A percentile compares a stretch with the other conserved stretches of the same genome.
phyloP scores from a whole-genome alignment of 345 rosid genomes.

The Eucalyptus paniculata region DNA sequence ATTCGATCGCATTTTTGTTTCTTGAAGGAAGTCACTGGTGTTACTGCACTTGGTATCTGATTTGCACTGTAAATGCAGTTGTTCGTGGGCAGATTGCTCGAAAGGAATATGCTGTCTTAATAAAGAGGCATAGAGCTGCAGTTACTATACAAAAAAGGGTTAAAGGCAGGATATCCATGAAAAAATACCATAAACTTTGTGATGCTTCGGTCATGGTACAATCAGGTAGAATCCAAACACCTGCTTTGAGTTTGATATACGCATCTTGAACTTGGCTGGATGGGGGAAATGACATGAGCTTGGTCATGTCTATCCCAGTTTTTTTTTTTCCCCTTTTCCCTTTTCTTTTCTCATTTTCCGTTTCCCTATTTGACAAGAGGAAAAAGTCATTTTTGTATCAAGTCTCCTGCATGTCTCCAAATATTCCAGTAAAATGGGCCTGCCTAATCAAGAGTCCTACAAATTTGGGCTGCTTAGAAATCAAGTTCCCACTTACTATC shows the following conservation, averaged over 20 bases:
- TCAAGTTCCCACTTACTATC: not conserved
- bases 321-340: not conserved
- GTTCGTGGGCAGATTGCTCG: slow-evolving; percentile 64
- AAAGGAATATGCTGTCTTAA: slow-evolving; percentile 51
- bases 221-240: slow-evolving; percentile 35
- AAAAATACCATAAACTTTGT: slow-evolving; percentile 24
- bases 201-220: slow-evolving; percentile 60
- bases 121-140: slow-evolving; percentile 78
- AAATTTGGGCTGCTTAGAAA: not conserved
- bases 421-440: not conserved
- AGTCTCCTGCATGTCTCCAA: not conserved
- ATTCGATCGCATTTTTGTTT: not conserved
- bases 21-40: not conserved
- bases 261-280: not conserved
- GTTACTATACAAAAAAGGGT: slow-evolving; percentile 56
- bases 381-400: not conserved
- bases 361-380: not conserved
- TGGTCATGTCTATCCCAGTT: not conserved
- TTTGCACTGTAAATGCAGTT: slow-evolving; percentile 34
- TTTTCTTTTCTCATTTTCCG: not conserved
- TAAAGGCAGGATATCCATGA: slow-evolving; percentile 36
- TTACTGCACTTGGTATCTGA: not conserved
- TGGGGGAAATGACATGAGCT: not conserved
- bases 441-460: not conserved
- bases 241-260: not conserved